Base-by-base conservation (phyloP, 306 rosid species). In the Rosa chinensis region DNA sequence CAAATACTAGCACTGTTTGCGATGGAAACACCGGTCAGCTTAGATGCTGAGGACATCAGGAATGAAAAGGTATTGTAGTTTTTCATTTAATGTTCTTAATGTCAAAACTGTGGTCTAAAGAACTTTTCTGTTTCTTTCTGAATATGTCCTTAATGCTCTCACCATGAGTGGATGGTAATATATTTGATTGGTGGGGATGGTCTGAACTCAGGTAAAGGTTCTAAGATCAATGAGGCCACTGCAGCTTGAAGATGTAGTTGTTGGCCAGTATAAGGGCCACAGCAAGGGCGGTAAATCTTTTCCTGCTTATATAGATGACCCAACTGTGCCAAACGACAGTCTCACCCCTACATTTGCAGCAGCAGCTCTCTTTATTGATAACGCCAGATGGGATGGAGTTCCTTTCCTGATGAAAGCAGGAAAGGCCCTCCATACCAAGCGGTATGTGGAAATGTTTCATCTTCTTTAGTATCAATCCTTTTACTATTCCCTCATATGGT, bases 321-420 rank as follows among this genome's bases (percentile, higher is more conserved):
- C 98, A 50, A 91, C 92, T 21, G 98, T 92, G 78, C 94, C 97
- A 59, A 89, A 85, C 4, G 90, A 82, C 56, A 95, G 99, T 75
- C 87, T 91, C 78, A 95, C 99, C 67, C 98, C 99, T 49, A 95
- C 99, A 28, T 95, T 95, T 88, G 99, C 99, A 5, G 98, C 99
- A 8, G 95, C 96, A 4, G 95, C 99, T 53, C 94, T 95, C 81
- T 95, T 95, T 77, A 88, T 95, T 43, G 76, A 89, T 87, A 95
- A 95, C 82, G 99, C 97, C 40, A 86, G 99, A 88, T 95, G 99
- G 99, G 99, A 95, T 81, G 98, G 98, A 20, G 98, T 95, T 85
- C 99, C 99, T 66, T 92, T 95, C 84, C 90, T 95, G 69, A 92
- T 95, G 99, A 95, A 91, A 87, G 98, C 99, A 48, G 98, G 99